phyloP scores from a whole-genome alignment of 805 yeast species.

The Teunomyces stri region DNA sequence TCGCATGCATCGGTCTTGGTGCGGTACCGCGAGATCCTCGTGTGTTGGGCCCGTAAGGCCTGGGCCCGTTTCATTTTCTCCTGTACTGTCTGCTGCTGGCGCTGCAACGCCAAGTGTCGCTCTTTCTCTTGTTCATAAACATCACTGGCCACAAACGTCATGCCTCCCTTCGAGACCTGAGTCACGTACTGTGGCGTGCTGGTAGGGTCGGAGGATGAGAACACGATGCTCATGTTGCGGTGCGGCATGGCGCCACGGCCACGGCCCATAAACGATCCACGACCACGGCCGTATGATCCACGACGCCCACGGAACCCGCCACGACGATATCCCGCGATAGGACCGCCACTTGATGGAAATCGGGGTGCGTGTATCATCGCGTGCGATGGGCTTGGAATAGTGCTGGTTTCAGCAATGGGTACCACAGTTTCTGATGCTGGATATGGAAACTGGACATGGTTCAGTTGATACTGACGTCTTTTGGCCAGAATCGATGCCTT shows the following conservation, averaged over 20 bases:
- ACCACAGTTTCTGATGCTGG: not conserved
- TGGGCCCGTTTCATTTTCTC: conserved; percentile 12
- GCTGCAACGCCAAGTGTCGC: conserved; percentile 9
- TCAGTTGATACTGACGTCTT: conserved; percentile 5
- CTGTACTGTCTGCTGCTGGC: conserved; percentile 14
- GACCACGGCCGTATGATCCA: not conserved
- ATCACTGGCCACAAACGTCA: conserved; percentile 37
- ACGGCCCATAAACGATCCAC: not conserved
- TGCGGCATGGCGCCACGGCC: conserved; percentile 5
- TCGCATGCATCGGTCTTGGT: conserved; percentile 44
- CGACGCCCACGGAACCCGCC: conserved; percentile 3
- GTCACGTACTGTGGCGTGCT: conserved; percentile 20
- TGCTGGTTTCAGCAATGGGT: not conserved
- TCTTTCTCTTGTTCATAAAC: conserved; percentile 31
- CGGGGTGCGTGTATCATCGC: too few relatives aligned
- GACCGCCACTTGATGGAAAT: not conserved
- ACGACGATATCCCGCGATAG: not conserved
- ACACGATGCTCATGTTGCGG: conserved; percentile 30
- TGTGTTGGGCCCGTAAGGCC: conserved; percentile 14
- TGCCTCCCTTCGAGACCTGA: conserved; percentile 32
- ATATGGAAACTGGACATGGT: not conserved
- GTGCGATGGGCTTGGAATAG: too few relatives aligned
- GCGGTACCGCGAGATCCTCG: conserved; percentile 25
- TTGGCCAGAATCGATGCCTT: conserved; percentile 26
- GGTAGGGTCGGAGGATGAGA: conserved; percentile 10